These are phyloP conservation scores for Gracilaria vermiculophylla DNA, from an alignment of 23 red algal genomes.

Conservation along the genomic window DNA sequence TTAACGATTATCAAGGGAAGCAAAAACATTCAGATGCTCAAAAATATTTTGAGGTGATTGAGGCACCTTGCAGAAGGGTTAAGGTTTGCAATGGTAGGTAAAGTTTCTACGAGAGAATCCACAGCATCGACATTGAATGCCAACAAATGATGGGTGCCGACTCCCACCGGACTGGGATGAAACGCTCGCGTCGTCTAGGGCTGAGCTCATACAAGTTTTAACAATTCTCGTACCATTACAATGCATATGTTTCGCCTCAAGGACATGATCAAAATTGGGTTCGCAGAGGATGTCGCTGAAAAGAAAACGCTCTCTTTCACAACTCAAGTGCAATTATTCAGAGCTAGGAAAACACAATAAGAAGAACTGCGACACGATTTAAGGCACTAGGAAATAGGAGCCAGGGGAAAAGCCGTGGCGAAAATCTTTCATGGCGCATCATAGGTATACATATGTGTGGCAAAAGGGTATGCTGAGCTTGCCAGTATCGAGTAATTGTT, in stretches of 20 bases:
- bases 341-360: constrained; percentile 30
- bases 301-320: background rate
- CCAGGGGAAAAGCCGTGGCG: background rate
- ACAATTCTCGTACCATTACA: constrained; percentile 25
- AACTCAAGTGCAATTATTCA: constrained; percentile 44
- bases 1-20: constrained; percentile 31
- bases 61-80: constrained; percentile 21
- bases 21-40: constrained; percentile 57
- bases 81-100: constrained; percentile 4
- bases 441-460: too few species aligned
- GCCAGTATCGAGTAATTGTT: background rate
- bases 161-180: background rate
- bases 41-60: constrained; percentile 37
- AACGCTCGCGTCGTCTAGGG: constrained; percentile 11
- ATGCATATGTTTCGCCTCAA: background rate
- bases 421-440: background rate
- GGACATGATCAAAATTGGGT: constrained; percentile 23
- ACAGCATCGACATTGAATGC: constrained; percentile 4
- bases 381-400: constrained; percentile 13
- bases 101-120: background rate
- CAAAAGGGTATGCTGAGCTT: background rate
- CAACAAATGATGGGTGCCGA: background rate
- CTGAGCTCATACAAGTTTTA: background rate
- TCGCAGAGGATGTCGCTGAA: background rate
- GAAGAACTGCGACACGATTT: constrained; percentile 25